phyloP scores from a whole-genome alignment of 306 rosid species.

The Casuarina glauca region DNA sequence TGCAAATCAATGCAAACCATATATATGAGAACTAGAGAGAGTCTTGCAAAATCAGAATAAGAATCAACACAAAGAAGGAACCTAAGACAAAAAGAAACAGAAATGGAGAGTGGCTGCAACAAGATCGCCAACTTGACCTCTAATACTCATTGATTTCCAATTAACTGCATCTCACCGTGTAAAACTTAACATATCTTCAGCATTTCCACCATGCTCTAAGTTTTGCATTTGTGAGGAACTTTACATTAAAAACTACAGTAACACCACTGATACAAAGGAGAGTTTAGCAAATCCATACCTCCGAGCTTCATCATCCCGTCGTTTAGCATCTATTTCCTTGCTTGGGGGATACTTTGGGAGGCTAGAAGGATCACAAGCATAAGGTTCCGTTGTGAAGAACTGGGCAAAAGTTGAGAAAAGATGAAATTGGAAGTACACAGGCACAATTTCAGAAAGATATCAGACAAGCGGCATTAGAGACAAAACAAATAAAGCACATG shows the following conservation, averaged over 20 bases:
- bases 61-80: not conserved
- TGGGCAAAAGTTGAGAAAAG: conserved; percentile 47
- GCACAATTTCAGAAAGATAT: conserved; percentile 13
- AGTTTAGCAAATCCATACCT: conserved; percentile 46
- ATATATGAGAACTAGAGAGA: conserved; percentile 8
- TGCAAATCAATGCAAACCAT: not conserved
- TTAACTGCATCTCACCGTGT: not conserved
- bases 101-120: not conserved
- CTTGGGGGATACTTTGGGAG: conserved; percentile 95
- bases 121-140: not conserved
- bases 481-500: not conserved
- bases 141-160: not conserved
- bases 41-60: not conserved
- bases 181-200: not conserved
- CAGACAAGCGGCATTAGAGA: not conserved
- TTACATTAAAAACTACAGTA: not conserved
- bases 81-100: not conserved
- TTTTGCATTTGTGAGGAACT: not conserved
- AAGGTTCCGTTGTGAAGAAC: conserved; percentile 84
- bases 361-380: conserved; percentile 90
- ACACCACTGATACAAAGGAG: conserved; percentile 20
- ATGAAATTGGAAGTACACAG: conserved; percentile 28
- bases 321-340: conserved; percentile 93
- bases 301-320: conserved; percentile 77
- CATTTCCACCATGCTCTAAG: not conserved